Evolutionary conservation across 257 asterid species (phyloP), one percentile per base, ranked within the genome.

Genomic region (Ilex asprella): DNA sequence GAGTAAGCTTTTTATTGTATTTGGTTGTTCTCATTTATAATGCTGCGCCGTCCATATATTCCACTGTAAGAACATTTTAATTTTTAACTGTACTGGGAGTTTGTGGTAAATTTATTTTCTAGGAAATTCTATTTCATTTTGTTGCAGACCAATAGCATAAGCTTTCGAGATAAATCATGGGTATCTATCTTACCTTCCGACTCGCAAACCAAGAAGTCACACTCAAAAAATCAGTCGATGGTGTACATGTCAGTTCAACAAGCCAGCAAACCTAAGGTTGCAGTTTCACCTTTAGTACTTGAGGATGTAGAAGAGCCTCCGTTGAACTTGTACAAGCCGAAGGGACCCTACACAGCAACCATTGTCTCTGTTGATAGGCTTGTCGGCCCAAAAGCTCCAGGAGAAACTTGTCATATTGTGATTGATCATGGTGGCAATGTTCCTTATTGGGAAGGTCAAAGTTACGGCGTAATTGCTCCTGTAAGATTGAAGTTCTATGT

Each of bases 391-490:
- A 74, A 75, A 66, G 99, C 97, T 76, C 96, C 99, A 3, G 99
- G 99, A 64, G 97, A 92, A 76, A 89, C 97, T 16, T 89, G 91
- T 68, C 99, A 92, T 79, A 73, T 92, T 73, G 95, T 92, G 67
- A 92, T 92, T 65, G 89, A 92, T 68, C 97, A 92, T 73, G 97
- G 74, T 16, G 95, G 96, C 70, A 83, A 92, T 16, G 79, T 92
- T 70, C 97, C 99, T 27, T 92, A 89, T 71, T 87, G 97, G 99
- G 99, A 92, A 82, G 99, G 97, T 68, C 96, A 92, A 68, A 92
- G 97, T 67, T 92, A 92, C 50, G 99, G 99, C 62, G 76, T 89
- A 63, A 79, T 89, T 70, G 96, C 97, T 54, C 95, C 97, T 32
- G 98, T 89, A 79, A 76, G 97, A 3, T 76, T 58, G 8, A 7